Evolutionary conservation across 2,329 filamentous ascomycete species (phyloP), one percentile per base, ranked within the genome.

Genomic region (Colletotrichum orchidophilum): DNA sequence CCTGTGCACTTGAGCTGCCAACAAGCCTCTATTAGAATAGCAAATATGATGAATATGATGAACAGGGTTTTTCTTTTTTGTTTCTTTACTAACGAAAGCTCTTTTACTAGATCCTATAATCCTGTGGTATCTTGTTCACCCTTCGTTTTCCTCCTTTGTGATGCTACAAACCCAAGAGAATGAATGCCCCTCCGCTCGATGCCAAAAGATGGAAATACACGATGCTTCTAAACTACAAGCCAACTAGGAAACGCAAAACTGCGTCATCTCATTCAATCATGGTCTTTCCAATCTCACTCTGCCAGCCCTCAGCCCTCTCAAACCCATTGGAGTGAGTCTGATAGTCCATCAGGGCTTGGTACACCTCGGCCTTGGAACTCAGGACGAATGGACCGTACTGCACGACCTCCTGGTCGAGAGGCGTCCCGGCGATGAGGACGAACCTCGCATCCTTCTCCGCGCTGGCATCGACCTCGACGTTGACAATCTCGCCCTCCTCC

Each of bases 301-400:
- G 83, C 94, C 95, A 97, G 33, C 90, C 89, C 74, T 90, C 87
- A 1, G 93, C 93, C 73, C 93, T 86, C 84, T 96, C 94, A 75
- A 96, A 96, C 5, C 94, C 94, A 80, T 96, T 95, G 46, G 87
- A 85, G 73, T 89, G 86, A 15, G 86, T 90, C 82, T 93, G 92
- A 77, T 90, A 96, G 80, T 96, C 93, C 76, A 89, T 83, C 81
- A 96, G 86, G 1, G 94, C 93, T 84, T 96, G 87, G 76, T 93
- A 91, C 4, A 96, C 92, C 74, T 93, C 90, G 63, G 93, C 90
- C 78, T 92, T 85, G 52, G 87, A 89, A 71, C 84, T 94, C 70
- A 95, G 82, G n/a, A 96, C 94, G 78, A 96, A 96, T 1, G 94
- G 94, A 0, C 94, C 94, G 76, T 96, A 95, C 83, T 96, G 94